Evolutionary conservation across 192 early-diverging fungal genomes (phyloP).

Genomic region (Backusella psychrophila): DNA sequence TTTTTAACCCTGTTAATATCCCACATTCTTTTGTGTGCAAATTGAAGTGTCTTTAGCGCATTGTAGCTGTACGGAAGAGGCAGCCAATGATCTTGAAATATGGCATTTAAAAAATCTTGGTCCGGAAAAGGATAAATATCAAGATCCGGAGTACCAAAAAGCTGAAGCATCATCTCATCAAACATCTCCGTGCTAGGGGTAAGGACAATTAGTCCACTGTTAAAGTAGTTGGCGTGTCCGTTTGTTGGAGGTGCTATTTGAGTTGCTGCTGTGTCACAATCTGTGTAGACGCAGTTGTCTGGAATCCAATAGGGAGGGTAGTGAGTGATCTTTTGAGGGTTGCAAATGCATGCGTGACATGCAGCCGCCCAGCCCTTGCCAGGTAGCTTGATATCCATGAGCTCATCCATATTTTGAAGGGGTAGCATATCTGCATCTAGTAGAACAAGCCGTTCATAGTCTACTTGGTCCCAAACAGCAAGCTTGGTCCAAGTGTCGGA

Average conservation of each 20-base stretch:
- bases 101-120: constrained; percentile 52
- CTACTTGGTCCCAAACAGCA: constrained; percentile 58
- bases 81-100: constrained; percentile 40
- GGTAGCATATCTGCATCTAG: constrained; percentile 74
- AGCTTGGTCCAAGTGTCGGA: constrained; percentile 61
- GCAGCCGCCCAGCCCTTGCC: constrained; percentile 36
- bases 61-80: constrained; percentile 48
- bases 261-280: neutral
- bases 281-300: constrained; percentile 39
- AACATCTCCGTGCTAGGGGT: constrained; percentile 29
- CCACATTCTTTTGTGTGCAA: constrained; percentile 41
- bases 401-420: constrained; percentile 58
- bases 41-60: constrained; percentile 44
- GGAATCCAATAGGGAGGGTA: constrained; percentile 45
- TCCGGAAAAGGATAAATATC: constrained; percentile 40
- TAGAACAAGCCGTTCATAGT: constrained; percentile 56
- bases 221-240: constrained; percentile 39
- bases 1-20: constrained; percentile 29
- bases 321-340: constrained; percentile 31
- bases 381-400: constrained; percentile 49
- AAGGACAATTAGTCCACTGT: constrained; percentile 48
- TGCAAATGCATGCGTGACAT: constrained; percentile 48
- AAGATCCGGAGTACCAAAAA: constrained; percentile 19
- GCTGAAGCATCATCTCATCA: constrained; percentile 21
- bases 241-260: constrained; percentile 12